Evolutionary conservation across 192 early-diverging fungal species (phyloP), one percentile per base, ranked within the genome.

Genomic region (Coemansia sp.): DNA sequence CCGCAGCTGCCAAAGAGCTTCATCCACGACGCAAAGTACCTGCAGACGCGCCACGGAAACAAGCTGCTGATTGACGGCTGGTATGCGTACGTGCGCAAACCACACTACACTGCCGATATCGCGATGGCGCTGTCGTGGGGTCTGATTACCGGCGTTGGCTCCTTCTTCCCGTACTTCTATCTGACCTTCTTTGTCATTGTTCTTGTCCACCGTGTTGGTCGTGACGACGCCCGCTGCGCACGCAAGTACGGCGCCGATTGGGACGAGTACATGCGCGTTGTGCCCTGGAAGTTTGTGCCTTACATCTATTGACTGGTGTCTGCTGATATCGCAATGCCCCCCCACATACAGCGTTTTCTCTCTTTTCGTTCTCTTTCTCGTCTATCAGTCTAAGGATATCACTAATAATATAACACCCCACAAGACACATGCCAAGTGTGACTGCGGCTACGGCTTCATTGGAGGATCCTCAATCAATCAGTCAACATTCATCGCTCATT

Each of bases 71-170:
- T 88, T 49, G 86, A 84, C 61, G 94, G 97, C 45, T 98, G 95
- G 97, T 98, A 94, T 92, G 95, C 94, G 2, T 81, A 86, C 44
- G 90, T 94, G 11, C 87, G 97, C 58, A 93, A 98, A 72, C 91
- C 95, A 61, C 96, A 98, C 81, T 98, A 98, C 85, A 85, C 89
- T 16, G 93, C 94, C 44, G 96, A 98, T 76, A 95, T 93, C 91
- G 70, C 95, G 12, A 95, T 98, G 94, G 86, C 90, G 3, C 77
- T 96, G 53, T 84, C 94, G 7, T 96, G 94, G 94, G 95, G 92
- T 64, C 79, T 98, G n/a, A 90, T 94, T 42, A 86, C 90, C 48
- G 93, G 95, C 53, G 92, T 95, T 66, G 81, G 72, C 54, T 85
- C 88, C 22, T 85, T 88, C 42, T 85, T 99, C 61, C 92, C 95